Evolutionary conservation across 2,329 filamentous ascomycete genomes (phyloP).

Genomic region (Diaporthe ilicicola): DNA sequence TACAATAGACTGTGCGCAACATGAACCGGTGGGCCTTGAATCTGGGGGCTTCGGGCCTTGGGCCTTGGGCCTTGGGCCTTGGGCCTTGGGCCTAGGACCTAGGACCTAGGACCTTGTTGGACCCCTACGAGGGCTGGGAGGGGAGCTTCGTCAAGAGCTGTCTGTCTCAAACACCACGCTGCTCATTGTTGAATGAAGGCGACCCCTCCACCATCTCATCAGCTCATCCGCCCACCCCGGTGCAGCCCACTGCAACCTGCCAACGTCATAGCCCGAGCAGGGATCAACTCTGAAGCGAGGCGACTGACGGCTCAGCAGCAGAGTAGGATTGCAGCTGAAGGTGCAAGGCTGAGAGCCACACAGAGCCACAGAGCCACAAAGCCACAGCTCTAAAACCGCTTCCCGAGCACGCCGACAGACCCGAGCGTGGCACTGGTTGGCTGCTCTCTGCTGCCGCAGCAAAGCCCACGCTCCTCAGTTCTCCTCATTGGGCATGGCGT

Average conservation of each 20-base stretch:
- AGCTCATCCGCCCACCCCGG: neutral
- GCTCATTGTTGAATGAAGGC: neutral
- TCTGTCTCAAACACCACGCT: neutral
- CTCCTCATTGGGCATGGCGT: no score
- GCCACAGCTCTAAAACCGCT: neutral
- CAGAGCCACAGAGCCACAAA: neutral
- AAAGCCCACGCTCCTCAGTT: no score
- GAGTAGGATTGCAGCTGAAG: neutral
- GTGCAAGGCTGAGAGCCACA: constrained; percentile 22
- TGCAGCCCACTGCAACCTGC: neutral
- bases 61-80: constrained; percentile 6
- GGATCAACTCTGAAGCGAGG: neutral
- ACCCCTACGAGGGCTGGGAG: neutral
- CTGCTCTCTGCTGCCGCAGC: neutral
- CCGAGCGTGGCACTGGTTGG: neutral
- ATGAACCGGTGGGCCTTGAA: constrained; percentile 10
- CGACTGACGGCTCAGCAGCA: neutral
- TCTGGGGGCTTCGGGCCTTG: neutral
- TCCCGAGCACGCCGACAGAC: neutral
- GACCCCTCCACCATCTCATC: neutral
- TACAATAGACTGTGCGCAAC: neutral
- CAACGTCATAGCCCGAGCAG: constrained; percentile 12
- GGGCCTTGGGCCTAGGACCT: neutral
- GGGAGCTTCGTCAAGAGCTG: neutral
- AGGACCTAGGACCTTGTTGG: constrained; percentile 5